phyloP scores from a whole-genome alignment of 1,284 basidiomycete species.

The Jaminaea rosea region DNA sequence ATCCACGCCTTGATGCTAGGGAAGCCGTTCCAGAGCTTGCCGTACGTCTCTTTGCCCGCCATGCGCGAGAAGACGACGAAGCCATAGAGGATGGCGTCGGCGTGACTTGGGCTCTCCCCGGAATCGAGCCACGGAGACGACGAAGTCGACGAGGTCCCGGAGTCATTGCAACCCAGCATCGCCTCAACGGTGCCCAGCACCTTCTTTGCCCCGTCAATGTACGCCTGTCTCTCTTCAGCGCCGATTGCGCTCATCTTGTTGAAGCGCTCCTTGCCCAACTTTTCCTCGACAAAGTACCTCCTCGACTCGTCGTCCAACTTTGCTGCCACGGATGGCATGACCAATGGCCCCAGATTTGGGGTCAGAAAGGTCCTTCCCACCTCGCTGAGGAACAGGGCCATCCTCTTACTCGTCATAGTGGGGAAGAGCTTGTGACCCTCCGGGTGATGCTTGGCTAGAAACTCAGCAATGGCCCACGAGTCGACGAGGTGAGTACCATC shows the following conservation, averaged over 20 bases:
- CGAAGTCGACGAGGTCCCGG: background rate
- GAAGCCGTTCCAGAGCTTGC: conserved; percentile 23
- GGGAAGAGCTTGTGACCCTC: conserved; percentile 21
- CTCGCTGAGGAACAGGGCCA: conserved; percentile 23
- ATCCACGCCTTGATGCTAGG: conserved; percentile 20
- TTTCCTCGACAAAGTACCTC: conserved; percentile 26
- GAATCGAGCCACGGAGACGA: conserved; percentile 19
- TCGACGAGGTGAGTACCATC: conserved; percentile 32
- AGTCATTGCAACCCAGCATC: background rate
- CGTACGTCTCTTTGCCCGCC: conserved; percentile 13
- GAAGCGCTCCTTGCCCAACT: conserved; percentile 21
- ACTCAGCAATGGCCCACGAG: conserved; percentile 29
- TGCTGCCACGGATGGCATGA: conserved; percentile 13
- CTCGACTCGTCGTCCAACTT: conserved; percentile 22
- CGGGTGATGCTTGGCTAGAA: conserved; percentile 17
- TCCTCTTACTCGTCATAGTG: conserved; percentile 13
- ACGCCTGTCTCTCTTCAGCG: conserved; percentile 9
- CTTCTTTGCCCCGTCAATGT: conserved; percentile 6
- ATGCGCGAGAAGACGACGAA: conserved; percentile 23
- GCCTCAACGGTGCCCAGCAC: conserved; percentile 5
- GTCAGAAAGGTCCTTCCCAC: conserved; percentile 22
- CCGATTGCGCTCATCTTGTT: conserved; percentile 10
- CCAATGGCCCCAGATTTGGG: conserved; percentile 17
- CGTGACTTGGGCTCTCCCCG: conserved; percentile 25
- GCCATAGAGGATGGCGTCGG: conserved; percentile 30